Conservation (phyloP, 306 rosid genomes). For the Cucurbita maxima region DNA sequence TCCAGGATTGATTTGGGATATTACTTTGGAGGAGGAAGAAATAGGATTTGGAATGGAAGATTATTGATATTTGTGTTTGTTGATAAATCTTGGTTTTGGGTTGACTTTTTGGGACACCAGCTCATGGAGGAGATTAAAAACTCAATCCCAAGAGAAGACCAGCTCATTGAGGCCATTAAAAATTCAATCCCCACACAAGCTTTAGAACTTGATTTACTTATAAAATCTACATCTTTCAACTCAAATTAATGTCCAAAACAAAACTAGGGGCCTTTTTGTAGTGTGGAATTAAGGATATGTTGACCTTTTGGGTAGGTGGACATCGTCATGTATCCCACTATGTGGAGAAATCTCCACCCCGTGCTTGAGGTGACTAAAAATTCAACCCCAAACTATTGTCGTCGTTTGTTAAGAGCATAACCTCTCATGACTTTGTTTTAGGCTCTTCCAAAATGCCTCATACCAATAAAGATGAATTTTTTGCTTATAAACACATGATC, state of each 20-base stretch:
- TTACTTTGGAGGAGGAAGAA: background rate
- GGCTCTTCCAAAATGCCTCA: too few relatives aligned
- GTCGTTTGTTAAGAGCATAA: too few relatives aligned
- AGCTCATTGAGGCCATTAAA: background rate
- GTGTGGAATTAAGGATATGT: background rate
- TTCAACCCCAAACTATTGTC: too few relatives aligned
- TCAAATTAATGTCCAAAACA: background rate
- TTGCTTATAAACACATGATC: too few relatives aligned
- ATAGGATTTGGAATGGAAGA: background rate
- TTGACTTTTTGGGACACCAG: background rate
- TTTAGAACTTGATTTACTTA: background rate
- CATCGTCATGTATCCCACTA: background rate
- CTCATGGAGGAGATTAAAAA: too few relatives aligned
- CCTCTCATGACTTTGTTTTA: rapidly evolving
- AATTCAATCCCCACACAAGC: background rate
- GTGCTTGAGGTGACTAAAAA: background rate
- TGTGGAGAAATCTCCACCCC: background rate
- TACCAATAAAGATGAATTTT: too few relatives aligned
- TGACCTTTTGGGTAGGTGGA: background rate
- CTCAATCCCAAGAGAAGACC: background rate
- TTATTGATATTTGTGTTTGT: background rate
- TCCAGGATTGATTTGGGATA: background rate
- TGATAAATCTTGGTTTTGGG: background rate
- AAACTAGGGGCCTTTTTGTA: background rate
- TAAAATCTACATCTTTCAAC: background rate